Conservation (phyloP, 139 green algal genomes). For the Chlamydomonas incerta region DNA sequence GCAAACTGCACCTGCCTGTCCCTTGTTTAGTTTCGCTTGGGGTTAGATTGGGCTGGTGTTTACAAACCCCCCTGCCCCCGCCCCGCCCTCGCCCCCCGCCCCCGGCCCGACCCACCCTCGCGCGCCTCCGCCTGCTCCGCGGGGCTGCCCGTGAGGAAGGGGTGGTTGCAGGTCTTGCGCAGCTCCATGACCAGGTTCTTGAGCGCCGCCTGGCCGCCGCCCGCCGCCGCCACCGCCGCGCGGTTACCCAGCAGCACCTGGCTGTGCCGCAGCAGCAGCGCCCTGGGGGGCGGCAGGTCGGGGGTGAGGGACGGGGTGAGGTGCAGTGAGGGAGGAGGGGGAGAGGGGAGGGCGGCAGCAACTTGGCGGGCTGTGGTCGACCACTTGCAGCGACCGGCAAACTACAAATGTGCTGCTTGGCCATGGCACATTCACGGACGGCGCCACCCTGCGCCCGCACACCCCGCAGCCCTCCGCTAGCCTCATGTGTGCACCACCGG, state of each 20-base stretch:
- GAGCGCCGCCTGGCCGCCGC: constrained; percentile 34
- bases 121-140: background rate
- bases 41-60: too few relatives aligned
- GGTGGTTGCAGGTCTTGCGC: constrained; percentile 86
- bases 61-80: too few relatives aligned
- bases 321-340: background rate
- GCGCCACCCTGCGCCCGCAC: too few relatives aligned
- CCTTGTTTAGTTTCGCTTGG: too few relatives aligned
- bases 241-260: constrained; percentile 48
- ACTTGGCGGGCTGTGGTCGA: background rate
- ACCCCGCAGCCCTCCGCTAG: too few relatives aligned
- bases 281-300: constrained; percentile 4
- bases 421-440: too few relatives aligned
- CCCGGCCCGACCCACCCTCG: background rate
- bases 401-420: too few relatives aligned
- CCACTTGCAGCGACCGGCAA: background rate
- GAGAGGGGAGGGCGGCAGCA: background rate
- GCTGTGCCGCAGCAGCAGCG: constrained; percentile 55
- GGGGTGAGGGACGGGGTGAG: background rate
- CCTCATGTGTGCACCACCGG: too few relatives aligned
- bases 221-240: background rate
- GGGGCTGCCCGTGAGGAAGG: constrained; percentile 63
- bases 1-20: too few relatives aligned
- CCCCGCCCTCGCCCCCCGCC: too few relatives aligned
- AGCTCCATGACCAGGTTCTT: constrained; percentile 80